phyloP scores from a whole-genome alignment of 257 asterid species.

The Linderniella brevidens region DNA sequence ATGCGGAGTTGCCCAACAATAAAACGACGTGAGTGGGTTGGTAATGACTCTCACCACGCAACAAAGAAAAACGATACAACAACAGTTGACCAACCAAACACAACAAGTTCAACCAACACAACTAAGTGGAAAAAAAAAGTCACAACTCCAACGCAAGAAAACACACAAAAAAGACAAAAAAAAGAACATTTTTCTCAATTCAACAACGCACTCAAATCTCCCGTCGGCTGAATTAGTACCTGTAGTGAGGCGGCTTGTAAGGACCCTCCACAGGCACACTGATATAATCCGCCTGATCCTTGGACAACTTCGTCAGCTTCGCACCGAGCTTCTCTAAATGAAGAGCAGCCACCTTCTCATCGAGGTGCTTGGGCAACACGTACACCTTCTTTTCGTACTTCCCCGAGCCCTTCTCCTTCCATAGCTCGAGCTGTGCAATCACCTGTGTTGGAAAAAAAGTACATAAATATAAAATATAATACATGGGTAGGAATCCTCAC shows the following conservation, averaged over 20 bases:
- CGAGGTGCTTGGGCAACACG: too few species aligned
- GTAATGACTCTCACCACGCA: too few species aligned
- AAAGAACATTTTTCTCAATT: neutral
- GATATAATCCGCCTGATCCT: neutral
- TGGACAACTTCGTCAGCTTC: neutral
- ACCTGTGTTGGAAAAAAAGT: too few species aligned
- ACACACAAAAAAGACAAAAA: neutral
- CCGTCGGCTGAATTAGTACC: neutral
- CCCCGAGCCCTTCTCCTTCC: neutral
- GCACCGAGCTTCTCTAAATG: neutral
- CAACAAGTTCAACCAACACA: too few species aligned
- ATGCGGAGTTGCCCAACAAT: too few species aligned
- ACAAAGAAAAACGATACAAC: too few species aligned
- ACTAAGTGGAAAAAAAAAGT: too few species aligned
- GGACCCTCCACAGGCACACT: neutral
- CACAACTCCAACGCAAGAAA: too few species aligned
- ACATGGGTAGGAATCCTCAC: too few species aligned
- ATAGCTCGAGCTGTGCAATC: slow-evolving; percentile 1
- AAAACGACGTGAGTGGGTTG: too few species aligned
- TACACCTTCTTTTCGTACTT: neutral
- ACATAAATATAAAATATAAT: too few species aligned
- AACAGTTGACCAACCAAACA: too few species aligned
- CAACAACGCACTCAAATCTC: neutral
- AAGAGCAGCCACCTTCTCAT: neutral
- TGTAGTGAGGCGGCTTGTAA: neutral